phyloP scores from a whole-genome alignment of 1,284 basidiomycete species.

The Irpex rosettiformis region DNA sequence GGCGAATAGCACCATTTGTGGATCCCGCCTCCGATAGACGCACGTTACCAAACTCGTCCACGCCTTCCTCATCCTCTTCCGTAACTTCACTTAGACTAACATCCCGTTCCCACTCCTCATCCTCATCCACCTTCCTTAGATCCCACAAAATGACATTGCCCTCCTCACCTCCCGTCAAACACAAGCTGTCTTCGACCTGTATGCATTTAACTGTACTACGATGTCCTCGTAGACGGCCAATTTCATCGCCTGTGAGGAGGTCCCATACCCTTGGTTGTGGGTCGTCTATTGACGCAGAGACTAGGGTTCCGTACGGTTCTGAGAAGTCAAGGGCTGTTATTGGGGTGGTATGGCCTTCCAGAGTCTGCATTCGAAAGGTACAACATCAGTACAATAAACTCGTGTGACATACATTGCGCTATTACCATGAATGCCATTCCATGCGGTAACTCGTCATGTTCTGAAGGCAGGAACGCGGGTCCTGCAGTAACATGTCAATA shows the following conservation, averaged over 20 bases:
- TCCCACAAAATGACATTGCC: slow-evolving; percentile 88
- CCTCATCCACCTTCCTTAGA: slow-evolving; percentile 74
- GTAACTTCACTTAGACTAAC: slow-evolving; percentile 58
- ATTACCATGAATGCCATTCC: slow-evolving; percentile 95
- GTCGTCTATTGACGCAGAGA: slow-evolving; percentile 82
- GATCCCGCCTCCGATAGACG: background rate
- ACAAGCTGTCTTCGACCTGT: slow-evolving; percentile 92
- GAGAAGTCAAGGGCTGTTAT: slow-evolving; percentile 93
- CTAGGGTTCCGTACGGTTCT: slow-evolving; percentile 93
- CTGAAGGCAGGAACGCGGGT: slow-evolving; percentile 94
- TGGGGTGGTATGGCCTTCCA: slow-evolving; percentile 77
- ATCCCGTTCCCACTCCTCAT: slow-evolving; percentile 60
- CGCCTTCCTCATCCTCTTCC: slow-evolving; percentile 51
- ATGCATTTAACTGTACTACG: slow-evolving; percentile 80
- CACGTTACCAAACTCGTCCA: slow-evolving; percentile 21
- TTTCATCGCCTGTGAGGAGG: slow-evolving; percentile 74
- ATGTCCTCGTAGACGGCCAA: slow-evolving; percentile 81
- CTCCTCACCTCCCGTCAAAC: slow-evolving; percentile 89
- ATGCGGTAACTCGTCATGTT: slow-evolving; percentile 93
- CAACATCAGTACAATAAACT: slow-evolving; percentile 2
- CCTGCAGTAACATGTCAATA: slow-evolving; percentile 39
- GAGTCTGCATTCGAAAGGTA: slow-evolving; percentile 48
- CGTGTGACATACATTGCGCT: slow-evolving; percentile 5
- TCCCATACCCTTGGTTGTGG: slow-evolving; percentile 86
- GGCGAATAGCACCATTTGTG: slow-evolving; percentile 8